Conservation (phyloP, 352 stramenopile species). For the Phytophthora megakarya region DNA sequence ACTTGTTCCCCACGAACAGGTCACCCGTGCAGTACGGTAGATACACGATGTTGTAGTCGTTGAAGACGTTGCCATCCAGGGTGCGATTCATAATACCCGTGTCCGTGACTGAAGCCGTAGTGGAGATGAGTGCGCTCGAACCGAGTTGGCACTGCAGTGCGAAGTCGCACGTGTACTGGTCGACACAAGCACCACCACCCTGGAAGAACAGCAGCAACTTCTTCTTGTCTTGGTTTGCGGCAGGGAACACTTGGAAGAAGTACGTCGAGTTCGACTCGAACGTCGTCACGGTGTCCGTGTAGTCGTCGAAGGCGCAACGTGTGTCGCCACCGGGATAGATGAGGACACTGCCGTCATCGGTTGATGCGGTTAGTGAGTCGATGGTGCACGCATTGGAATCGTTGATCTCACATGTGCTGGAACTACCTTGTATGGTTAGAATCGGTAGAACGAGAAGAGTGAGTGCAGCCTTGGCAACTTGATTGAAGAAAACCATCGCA, state of each 20-base stretch:
- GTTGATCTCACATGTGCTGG: too few species aligned
- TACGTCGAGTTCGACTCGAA: slow-evolving; percentile 48
- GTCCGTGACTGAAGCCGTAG: slow-evolving; percentile 41
- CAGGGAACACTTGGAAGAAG: slow-evolving; percentile 62
- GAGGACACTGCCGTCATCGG: slow-evolving; percentile 35
- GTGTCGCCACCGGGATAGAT: slow-evolving; percentile 53
- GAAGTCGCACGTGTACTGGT: slow-evolving; percentile 62
- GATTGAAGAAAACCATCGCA: too few species aligned
- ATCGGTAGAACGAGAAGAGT: too few species aligned
- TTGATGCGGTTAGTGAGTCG: slow-evolving; percentile 29
- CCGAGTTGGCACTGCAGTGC: slow-evolving; percentile 50
- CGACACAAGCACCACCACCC: slow-evolving; percentile 56
- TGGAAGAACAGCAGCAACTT: slow-evolving; percentile 68
- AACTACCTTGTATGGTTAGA: too few species aligned
- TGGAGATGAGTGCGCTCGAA: slow-evolving; percentile 38
- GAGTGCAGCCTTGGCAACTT: too few species aligned
- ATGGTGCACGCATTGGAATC: too few species aligned
- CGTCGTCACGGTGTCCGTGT: slow-evolving; percentile 23
- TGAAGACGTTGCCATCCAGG: slow-evolving; percentile 51
- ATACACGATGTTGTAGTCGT: slow-evolving; percentile 73
- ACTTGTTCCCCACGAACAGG: slow-evolving; percentile 51
- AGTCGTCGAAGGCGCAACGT: slow-evolving; percentile 53
- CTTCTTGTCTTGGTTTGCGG: slow-evolving; percentile 42
- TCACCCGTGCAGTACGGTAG: slow-evolving; percentile 74
- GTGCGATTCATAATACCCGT: slow-evolving; percentile 51